Conservation (phyloP, 2,329 filamentous ascomycete species). For the Pseudogymnoascus sp. region DNA sequence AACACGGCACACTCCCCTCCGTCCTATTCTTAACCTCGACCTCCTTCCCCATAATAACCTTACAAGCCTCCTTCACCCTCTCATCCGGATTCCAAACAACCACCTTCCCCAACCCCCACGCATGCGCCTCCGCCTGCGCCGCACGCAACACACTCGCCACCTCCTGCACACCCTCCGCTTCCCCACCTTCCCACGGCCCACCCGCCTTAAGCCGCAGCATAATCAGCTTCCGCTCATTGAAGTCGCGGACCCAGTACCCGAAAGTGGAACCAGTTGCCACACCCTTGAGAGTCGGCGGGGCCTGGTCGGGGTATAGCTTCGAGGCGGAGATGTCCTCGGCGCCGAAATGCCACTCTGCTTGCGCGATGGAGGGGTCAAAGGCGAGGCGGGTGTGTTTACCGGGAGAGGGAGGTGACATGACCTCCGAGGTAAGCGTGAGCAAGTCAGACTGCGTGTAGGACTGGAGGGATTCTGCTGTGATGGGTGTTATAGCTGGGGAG, state of each 20-base stretch:
- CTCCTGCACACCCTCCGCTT: constrained; percentile 19
- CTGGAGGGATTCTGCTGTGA: neutral
- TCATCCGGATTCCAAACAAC: constrained; percentile 35
- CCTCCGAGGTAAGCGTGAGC: neutral
- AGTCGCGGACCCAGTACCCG: neutral
- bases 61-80: constrained; percentile 27
- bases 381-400: constrained; percentile 21
- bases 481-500: neutral
- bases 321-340: neutral
- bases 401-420: neutral
- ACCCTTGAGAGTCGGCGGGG: constrained; percentile 27
- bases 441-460: neutral
- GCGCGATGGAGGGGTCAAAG: constrained; percentile 23
- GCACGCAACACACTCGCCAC: constrained; percentile 30
- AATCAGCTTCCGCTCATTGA: neutral
- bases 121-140: constrained; percentile 31
- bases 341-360: constrained; percentile 22
- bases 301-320: constrained; percentile 14
- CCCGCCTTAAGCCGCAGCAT: neutral
- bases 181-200: neutral
- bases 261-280: neutral
- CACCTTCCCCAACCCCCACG: constrained; percentile 31
- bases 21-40: neutral
- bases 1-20: neutral
- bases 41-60: constrained; percentile 14